Conservation (phyloP, 139 green algal genomes). For the Axilococcus clingmanii region DNA sequence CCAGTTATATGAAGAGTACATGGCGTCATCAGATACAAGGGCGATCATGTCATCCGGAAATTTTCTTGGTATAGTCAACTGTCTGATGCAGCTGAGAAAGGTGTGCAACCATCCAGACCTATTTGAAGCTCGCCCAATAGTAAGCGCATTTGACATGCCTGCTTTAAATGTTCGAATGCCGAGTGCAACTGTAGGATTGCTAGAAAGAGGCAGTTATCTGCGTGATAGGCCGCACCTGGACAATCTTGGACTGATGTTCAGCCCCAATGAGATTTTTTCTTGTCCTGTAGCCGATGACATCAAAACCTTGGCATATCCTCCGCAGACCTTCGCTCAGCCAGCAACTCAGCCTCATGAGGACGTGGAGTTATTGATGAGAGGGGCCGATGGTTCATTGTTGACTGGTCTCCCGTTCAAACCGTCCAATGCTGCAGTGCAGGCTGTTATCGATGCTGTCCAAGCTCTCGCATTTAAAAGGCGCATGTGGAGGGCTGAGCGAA, state of each 20-base stretch:
- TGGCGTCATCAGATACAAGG: conserved; percentile 60
- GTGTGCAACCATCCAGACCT: conserved; percentile 98
- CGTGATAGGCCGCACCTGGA: background rate
- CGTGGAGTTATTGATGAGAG: conserved; percentile 14
- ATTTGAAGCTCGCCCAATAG: conserved; percentile 89
- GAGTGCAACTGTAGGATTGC: conserved; percentile 10
- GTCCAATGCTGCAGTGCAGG: conserved; percentile 8
- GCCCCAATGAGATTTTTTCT: background rate
- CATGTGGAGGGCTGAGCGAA: conserved; percentile 17
- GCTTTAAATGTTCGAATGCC: conserved; percentile 31
- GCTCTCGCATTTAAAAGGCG: conserved; percentile 4
- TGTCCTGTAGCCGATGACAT: background rate
- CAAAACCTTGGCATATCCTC: background rate
- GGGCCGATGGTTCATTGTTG: background rate
- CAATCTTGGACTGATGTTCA: background rate
- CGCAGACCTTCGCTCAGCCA: background rate
- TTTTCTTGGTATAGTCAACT: conserved; percentile 93
- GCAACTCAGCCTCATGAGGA: conserved; percentile 13
- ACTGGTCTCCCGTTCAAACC: background rate
- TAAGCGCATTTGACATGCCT: conserved; percentile 76
- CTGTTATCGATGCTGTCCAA: conserved; percentile 4
- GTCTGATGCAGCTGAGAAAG: conserved; percentile 99
- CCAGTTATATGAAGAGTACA: conserved; percentile 96
- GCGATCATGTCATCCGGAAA: conserved; percentile 63
- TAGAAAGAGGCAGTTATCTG: background rate